These are phyloP conservation scores for Punctularia strigosozonata DNA, from an alignment of 768 basidiomycete species.

Conservation along the genomic window DNA sequence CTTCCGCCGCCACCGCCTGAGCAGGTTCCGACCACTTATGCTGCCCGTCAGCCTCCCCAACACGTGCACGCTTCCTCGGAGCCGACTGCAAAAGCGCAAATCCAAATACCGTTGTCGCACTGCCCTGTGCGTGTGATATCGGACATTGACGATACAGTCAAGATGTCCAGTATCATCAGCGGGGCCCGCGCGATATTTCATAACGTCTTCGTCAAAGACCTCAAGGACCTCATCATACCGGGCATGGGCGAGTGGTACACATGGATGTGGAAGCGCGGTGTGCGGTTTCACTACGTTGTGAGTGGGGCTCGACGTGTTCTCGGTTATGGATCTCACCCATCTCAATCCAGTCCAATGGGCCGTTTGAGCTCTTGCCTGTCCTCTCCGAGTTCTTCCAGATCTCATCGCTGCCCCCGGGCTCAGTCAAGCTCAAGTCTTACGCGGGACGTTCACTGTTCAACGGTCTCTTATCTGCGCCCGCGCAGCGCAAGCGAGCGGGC, in stretches of 20 bases:
- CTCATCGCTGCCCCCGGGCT: conserved; percentile 64
- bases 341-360: conserved; percentile 64
- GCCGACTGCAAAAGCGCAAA: conserved; percentile 9
- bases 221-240: conserved; percentile 67
- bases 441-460: conserved; percentile 75
- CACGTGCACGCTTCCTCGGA: conserved; percentile 5
- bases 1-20: conserved; percentile 25
- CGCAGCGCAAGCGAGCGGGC: conserved; percentile 70
- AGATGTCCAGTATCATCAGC: conserved; percentile 60
- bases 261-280: conserved; percentile 56
- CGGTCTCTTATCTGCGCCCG: conserved; percentile 72
- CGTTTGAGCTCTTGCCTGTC: conserved; percentile 73
- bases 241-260: conserved; percentile 78
- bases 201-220: conserved; percentile 85
- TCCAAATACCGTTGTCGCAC: conserved; percentile 35
- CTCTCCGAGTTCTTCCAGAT: conserved; percentile 64
- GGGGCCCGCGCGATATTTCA: conserved; percentile 79
- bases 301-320: conserved; percentile 19
- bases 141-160: conserved; percentile 92
- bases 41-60: conserved; percentile 2
- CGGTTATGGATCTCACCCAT: neutral
- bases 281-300: conserved; percentile 83
- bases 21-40: conserved; percentile 6
- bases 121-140: conserved; percentile 72
- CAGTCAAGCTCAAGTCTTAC: conserved; percentile 76